Evolutionary conservation across 345 rosid genomes (phyloP), one percentile per base, ranked within the genome.

Genomic region (Melastoma malabathricum): DNA sequence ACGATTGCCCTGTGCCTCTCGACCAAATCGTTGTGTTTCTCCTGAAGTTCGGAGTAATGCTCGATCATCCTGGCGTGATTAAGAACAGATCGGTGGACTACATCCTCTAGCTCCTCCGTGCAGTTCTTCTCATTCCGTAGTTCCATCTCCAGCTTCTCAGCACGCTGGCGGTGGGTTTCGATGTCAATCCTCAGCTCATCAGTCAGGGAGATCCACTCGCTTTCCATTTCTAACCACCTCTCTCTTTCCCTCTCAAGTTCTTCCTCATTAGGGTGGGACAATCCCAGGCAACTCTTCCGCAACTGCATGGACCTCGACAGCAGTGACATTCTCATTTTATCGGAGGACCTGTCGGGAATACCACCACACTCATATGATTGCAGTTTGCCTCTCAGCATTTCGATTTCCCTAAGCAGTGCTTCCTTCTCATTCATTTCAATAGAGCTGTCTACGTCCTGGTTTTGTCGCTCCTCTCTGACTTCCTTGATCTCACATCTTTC

Each of bases 61-160:
- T 92, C 99, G 22, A 92, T 83, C 77, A 92, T 83, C 64, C 94
- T 84, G 54, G 84, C 95, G 66, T 92, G 97, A 15, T 95, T 93
- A 23, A 84, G 84, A 50, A 92, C 82, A 45, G 97, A 66, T 76
- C 98, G 81, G 44, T 64, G 61, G 48, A 92, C 83, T 44, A 88
- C 90, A 76, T 92, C 99, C 41, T 93, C 95, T 54, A 88, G 67
- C 71, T 88, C 97, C 65, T 81, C 86, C 0, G 75, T 66, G 59
- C 78, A 65, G 50, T 61, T 48, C 70, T 79, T 88, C 81, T 81
- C 99, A 46, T 64, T 61, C 63, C 67, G 76, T 58, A 93, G 61
- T 58, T 85, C 77, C 59, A 63, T 65, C 70, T 84, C 95, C 55
- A 80, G 67, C 56, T 73, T 75, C 73, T 93, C 97, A 44, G 97